Conservation (phyloP, 164 flowering plant species). For the Aristolochia contorta region DNA sequence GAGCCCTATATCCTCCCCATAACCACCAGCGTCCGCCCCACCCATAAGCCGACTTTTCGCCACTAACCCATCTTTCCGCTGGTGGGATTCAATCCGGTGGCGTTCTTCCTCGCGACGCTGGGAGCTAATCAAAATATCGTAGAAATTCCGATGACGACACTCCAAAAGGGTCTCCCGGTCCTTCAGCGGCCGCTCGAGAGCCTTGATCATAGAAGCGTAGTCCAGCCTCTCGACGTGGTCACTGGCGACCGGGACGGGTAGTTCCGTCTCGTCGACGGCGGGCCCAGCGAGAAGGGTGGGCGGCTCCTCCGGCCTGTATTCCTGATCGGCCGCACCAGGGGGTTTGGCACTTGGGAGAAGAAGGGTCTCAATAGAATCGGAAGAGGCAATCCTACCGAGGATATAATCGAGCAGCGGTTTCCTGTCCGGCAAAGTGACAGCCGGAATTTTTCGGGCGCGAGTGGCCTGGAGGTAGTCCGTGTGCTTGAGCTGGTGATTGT, state of each 20-base stretch:
- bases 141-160: constrained; percentile 65
- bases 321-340: constrained; percentile 12
- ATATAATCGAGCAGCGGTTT: constrained; percentile 83
- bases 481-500: constrained; percentile 64
- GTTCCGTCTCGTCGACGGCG: constrained; percentile 1
- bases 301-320: constrained; percentile 30
- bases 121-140: constrained; percentile 46
- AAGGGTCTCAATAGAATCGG: constrained; percentile 57
- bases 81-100: constrained; percentile 65
- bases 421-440: constrained; percentile 84
- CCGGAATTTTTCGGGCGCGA: constrained; percentile 39
- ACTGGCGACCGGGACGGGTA: not conserved
- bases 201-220: constrained; percentile 34
- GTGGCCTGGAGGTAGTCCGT: constrained; percentile 70
- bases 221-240: constrained; percentile 14
- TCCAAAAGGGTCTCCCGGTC: constrained; percentile 68
- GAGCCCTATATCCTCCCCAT: constrained; percentile 46
- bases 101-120: constrained; percentile 72
- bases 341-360: not conserved
- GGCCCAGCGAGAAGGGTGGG: not conserved
- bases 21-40: constrained; percentile 37
- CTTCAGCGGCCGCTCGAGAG: constrained; percentile 64
- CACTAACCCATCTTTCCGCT: constrained; percentile 83
- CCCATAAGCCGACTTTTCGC: constrained; percentile 74
- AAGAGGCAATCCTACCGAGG: constrained; percentile 51